Evolutionary conservation across 78 protist species (phyloP).

Genomic region (Diacronema lutheri): DNA sequence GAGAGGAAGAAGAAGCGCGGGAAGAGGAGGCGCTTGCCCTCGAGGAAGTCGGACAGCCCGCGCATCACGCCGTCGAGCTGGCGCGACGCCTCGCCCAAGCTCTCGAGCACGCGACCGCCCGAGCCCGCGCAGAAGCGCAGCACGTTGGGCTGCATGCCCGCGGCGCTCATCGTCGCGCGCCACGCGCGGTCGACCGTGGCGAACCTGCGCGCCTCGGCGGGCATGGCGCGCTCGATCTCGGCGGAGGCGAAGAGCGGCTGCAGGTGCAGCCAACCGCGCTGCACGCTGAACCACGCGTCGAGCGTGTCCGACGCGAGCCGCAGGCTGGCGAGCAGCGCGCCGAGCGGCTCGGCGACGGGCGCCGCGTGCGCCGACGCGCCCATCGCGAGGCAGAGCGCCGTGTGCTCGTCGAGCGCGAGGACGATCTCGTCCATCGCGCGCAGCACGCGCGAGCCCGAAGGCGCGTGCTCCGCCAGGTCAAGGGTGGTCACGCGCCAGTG

Average conservation of each 20-base stretch:
- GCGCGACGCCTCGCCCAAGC: constrained; percentile 8
- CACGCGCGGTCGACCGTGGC: constrained; percentile 33
- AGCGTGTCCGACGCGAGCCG: not conserved
- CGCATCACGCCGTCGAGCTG: constrained; percentile 19
- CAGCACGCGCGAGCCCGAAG: no score
- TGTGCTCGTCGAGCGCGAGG: no score
- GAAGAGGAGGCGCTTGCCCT: constrained; percentile 49
- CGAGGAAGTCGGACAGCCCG: constrained; percentile 47
- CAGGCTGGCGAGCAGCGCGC: not conserved
- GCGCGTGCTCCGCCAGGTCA: no score
- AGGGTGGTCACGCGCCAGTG: no score
- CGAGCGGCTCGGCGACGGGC: no score
- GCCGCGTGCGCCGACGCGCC: no score
- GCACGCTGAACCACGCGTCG: constrained; percentile 30
- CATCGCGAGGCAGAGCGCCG: no score
- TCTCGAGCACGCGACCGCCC: constrained; percentile 34
- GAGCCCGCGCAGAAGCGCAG: constrained; percentile 19
- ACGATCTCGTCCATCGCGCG: no score
- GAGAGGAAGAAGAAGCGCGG: constrained; percentile 72
- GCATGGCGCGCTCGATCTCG: constrained; percentile 47
- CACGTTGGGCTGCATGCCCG: not conserved
- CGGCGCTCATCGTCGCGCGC: constrained; percentile 12
- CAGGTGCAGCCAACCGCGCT: constrained; percentile 49
- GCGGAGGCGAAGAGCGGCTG: constrained; percentile 44
- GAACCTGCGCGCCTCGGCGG: constrained; percentile 33